Evolutionary conservation across 2,329 filamentous ascomycete species (phyloP), one percentile per base, ranked within the genome.

Genomic region (Cordyceps fumosorosea): DNA sequence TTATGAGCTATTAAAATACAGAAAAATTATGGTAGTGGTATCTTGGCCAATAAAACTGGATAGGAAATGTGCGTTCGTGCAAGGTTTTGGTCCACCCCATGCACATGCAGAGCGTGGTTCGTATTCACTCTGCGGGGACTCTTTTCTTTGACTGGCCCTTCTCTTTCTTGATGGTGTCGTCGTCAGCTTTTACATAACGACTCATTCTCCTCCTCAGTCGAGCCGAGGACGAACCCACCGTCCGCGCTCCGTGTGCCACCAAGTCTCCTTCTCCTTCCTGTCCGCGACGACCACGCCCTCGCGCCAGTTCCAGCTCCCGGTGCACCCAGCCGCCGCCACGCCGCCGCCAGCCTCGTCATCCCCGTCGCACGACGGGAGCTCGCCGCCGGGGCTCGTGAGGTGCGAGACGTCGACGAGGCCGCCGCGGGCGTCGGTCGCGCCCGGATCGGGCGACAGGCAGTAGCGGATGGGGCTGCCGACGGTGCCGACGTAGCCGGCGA

Each of bases 401-500:
- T 85, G 82, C 5, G 75, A 70, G 3, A 85, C 72, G 45, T 80
- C 80, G 0, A 83, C 76, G 2, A 88, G 72, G 1, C 83, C 82
- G 18, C 84, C 82, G 54, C 81, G 78, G 34, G 83, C 81, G 64
- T 87, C 84, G 2, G 76, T 76, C 1, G 78, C 82, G 0, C 84
- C 84, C 0, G 71, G 66, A 59, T 89, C 86, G 0, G 88, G 80
- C 18, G 76, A 71, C 12, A 92, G 74, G 47, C 78, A 75, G 68
- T 91, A 92, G 20, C 73, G 69, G 58, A 92, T 85, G 34, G 71
- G 73, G 53, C 84, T 88, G 34, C 77, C 80, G 3, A 86, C 69
- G 1, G 79, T 78, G 18, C 89, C 89, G 7, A 91, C 71, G 69
- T 84, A 91, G 0, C 81, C 83, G 0, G 80, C 85, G 20, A 90